Evolutionary conservation across 805 yeast species (phyloP).

Genomic region (Lipomyces oligophaga): DNA sequence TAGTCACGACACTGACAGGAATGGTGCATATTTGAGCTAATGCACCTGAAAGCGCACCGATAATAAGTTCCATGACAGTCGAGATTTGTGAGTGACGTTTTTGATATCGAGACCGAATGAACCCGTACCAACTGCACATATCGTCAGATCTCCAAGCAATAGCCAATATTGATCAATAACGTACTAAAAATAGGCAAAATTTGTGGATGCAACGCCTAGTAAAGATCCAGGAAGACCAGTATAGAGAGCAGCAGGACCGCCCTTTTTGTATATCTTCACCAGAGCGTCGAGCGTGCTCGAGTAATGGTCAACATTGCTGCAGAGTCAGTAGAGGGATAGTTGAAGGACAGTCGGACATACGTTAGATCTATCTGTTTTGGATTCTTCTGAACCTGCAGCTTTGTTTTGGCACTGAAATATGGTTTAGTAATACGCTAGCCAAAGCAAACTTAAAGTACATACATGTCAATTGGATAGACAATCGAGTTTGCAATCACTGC

Average conservation of each 20-base stretch:
- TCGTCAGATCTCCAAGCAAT: background rate
- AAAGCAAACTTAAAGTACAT: conserved; percentile 5
- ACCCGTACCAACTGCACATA: conserved; percentile 62
- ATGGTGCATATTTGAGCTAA: conserved; percentile 74
- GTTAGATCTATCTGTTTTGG: too few relatives aligned
- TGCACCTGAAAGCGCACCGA: conserved; percentile 81
- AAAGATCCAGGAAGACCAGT: conserved; percentile 66
- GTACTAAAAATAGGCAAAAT: conserved; percentile 71
- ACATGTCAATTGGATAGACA: conserved; percentile 75
- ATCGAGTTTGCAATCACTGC: conserved; percentile 73
- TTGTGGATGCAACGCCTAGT: conserved; percentile 69
- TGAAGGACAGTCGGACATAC: background rate
- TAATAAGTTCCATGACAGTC: conserved; percentile 62
- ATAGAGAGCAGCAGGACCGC: conserved; percentile 68
- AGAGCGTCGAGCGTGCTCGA: conserved; percentile 61
- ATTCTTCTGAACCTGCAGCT: conserved; percentile 26
- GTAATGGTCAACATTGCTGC: conserved; percentile 25
- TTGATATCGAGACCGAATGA: conserved; percentile 57
- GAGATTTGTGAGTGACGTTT: conserved; percentile 42
- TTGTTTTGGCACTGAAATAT: conserved; percentile 12
- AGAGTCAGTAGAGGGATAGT: too few relatives aligned
- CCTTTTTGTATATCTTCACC: conserved; percentile 48
- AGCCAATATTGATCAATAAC: background rate
- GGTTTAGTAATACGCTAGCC: background rate
- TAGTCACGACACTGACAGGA: conserved; percentile 74